Evolutionary conservation across 768 basidiomycete species (phyloP).

Genomic region (Amanita pseudoporphyria): DNA sequence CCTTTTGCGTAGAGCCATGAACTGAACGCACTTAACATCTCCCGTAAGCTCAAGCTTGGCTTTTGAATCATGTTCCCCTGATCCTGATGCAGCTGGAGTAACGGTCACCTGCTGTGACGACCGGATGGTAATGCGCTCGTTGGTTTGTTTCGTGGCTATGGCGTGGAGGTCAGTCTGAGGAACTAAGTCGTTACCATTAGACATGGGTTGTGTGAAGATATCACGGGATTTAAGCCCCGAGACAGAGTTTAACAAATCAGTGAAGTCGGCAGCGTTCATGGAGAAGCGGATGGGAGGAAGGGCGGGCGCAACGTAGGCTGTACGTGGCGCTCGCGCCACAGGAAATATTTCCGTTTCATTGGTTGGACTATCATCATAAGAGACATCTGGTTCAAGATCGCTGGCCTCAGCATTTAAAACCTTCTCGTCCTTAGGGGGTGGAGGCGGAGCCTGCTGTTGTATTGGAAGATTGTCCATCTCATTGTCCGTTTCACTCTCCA

Average conservation of each 20-base stretch:
- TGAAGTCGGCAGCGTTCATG: slow-evolving; percentile 74
- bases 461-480: slow-evolving; percentile 40
- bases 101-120: not conserved
- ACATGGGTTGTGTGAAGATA: not conserved
- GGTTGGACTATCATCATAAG: slow-evolving; percentile 29
- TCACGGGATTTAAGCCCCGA: slow-evolving; percentile 41
- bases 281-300: slow-evolving; percentile 90
- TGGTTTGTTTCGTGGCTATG: not conserved
- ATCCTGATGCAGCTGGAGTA: not conserved
- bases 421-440: slow-evolving; percentile 8
- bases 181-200: not conserved
- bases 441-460: not conserved
- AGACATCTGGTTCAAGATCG: slow-evolving; percentile 17
- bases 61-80: not conserved
- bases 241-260: slow-evolving; percentile 55
- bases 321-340: slow-evolving; percentile 55
- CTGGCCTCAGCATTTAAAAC: not conserved
- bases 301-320: slow-evolving; percentile 81
- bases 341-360: slow-evolving; percentile 50
- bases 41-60: not conserved
- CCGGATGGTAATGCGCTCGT: not conserved
- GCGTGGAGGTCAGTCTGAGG: not conserved
- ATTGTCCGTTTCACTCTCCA: slow-evolving; percentile 70
- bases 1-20: not conserved
- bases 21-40: not conserved